A percentile compares a stretch with the other conserved stretches of the same genome.
Conservation (phyloP, 1,284 basidiomycete genomes). For the Bjerkandera adusta region DNA sequence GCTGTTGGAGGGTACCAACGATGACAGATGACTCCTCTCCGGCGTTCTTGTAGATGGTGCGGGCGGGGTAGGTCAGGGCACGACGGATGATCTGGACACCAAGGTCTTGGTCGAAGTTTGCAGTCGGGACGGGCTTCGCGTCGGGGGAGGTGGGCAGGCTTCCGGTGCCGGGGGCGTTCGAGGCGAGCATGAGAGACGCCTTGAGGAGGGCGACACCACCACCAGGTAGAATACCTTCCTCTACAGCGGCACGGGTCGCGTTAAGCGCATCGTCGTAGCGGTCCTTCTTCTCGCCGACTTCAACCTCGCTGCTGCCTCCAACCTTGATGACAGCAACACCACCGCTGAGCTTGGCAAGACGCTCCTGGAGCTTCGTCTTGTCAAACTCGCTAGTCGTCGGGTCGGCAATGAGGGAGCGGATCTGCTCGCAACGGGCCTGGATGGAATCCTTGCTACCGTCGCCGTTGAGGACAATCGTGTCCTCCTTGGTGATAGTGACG, state of each 20-base stretch:
- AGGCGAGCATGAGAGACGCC: constrained; percentile 79
- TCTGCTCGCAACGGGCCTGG: constrained; percentile 91
- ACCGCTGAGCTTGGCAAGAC: constrained; percentile 92
- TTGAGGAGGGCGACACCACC: constrained; percentile 92
- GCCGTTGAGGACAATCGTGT: constrained; percentile 96
- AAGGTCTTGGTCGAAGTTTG: constrained; percentile 98
- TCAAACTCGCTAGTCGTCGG: constrained; percentile 90
- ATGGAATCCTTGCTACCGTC: constrained; percentile 86
- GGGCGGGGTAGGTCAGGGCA: constrained; percentile 81
- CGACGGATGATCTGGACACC: constrained; percentile 93
- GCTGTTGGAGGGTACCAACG: constrained; percentile 79
- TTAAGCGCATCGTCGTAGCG: constrained; percentile 97
- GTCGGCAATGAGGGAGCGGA: constrained; percentile 85
- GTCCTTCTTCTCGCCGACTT: constrained; percentile 99
- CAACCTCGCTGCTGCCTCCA: constrained; percentile 91
- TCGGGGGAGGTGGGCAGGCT: constrained; percentile 43
- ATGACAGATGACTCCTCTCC: constrained; percentile 95
- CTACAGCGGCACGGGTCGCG: constrained; percentile 96
- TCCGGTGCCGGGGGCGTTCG: constrained; percentile 44
- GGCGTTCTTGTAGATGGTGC: constrained; percentile 92
- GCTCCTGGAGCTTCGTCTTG: constrained; percentile 94
- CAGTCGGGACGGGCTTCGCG: constrained; percentile 66
- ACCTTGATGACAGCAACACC: constrained; percentile 99
- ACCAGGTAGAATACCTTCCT: constrained; percentile 97
- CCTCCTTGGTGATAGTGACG: constrained; percentile 97